A percentile compares a stretch with the other conserved stretches of the same genome.
Evolutionary conservation across 2,329 filamentous ascomycete genomes (phyloP).

Genomic region (Epichloe sylvatica): DNA sequence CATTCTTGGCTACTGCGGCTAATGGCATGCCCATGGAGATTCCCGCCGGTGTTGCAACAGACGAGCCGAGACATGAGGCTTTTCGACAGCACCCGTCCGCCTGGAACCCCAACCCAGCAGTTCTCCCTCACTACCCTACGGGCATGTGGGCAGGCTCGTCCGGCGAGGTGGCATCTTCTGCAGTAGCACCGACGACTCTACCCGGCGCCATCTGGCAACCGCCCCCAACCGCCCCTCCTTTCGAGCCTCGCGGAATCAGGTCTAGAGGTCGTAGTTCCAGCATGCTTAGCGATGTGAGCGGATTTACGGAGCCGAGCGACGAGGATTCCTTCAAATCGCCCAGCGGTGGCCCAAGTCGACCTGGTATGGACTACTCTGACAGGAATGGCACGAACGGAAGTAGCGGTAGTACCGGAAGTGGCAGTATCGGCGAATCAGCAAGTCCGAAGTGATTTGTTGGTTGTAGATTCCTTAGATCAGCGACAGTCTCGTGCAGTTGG

Average conservation of each 20-base stretch:
- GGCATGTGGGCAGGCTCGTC: constrained; percentile 24
- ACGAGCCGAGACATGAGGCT: constrained; percentile 10
- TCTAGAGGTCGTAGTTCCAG: constrained; percentile 47
- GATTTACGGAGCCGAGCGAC: constrained; percentile 48
- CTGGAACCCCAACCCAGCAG: constrained; percentile 23
- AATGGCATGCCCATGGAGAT: constrained; percentile 21
- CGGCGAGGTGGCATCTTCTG: constrained; percentile 19
- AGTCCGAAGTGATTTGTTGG: constrained; percentile 26
- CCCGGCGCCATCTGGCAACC: constrained; percentile 22
- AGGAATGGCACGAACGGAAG: constrained; percentile 20
- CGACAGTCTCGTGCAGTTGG: constrained; percentile 1
- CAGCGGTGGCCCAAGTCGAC: constrained; percentile 3
- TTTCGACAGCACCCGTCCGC: constrained; percentile 13
- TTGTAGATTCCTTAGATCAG: neutral
- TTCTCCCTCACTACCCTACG: constrained; percentile 20
- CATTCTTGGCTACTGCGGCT: constrained; percentile 17
- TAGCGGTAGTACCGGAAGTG: constrained; percentile 33
- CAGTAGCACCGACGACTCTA: constrained; percentile 17
- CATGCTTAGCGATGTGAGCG: constrained; percentile 54
- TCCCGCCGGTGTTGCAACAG: constrained; percentile 5
- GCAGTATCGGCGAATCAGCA: constrained; percentile 36
- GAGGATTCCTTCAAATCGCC: constrained; percentile 26
- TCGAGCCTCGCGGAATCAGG: constrained; percentile 24
- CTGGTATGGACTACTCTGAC: constrained; percentile 3
- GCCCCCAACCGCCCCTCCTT: constrained; percentile 24